Evolutionary conservation across 768 basidiomycete species (phyloP).

Genomic region (Leccinum barrowsii): DNA sequence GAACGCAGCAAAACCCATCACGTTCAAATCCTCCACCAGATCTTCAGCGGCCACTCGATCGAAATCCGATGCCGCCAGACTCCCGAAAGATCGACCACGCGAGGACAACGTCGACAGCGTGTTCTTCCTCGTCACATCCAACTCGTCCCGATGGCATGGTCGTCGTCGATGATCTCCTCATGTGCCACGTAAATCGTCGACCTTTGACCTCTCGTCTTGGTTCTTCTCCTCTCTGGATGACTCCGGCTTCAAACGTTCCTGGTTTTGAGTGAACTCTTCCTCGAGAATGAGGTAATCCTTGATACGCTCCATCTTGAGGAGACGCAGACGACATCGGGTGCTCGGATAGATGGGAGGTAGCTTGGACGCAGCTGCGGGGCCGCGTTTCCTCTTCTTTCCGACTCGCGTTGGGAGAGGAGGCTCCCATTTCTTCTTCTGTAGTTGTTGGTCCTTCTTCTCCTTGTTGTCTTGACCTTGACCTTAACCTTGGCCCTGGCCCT

Average conservation of each 20-base stretch:
- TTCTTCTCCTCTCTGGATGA: constrained; percentile 90
- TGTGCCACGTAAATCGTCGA: constrained; percentile 90
- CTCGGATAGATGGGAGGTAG: constrained; percentile 92
- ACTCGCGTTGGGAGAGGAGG: constrained; percentile 95
- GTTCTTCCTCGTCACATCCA: constrained; percentile 41
- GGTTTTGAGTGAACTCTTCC: constrained; percentile 91
- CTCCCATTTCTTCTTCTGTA: constrained; percentile 93
- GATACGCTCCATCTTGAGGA: constrained; percentile 96
- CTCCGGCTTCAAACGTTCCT: constrained; percentile 86
- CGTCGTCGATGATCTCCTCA: constrained; percentile 97
- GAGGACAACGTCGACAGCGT: constrained; percentile 42
- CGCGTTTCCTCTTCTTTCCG: constrained; percentile 91
- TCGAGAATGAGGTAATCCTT: constrained; percentile 97
- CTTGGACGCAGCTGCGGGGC: constrained; percentile 88
- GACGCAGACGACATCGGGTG: constrained; percentile 90
- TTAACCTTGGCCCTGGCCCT: constrained; percentile 41
- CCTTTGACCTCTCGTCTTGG: constrained; percentile 88
- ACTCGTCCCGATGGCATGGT: constrained; percentile 70
- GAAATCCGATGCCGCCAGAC: constrained; percentile 52
- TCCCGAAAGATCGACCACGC: constrained; percentile 27
- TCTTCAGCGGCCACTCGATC: constrained; percentile 61
- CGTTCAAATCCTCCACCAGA: constrained; percentile 74
- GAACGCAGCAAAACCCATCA: constrained; percentile 71
- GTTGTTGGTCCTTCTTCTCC: constrained; percentile 42
- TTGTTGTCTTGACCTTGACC: constrained; percentile 50